These are phyloP conservation scores for Phytopythium litorale DNA, from an alignment of 352 stramenopile genomes.

Conservation along the genomic window DNA sequence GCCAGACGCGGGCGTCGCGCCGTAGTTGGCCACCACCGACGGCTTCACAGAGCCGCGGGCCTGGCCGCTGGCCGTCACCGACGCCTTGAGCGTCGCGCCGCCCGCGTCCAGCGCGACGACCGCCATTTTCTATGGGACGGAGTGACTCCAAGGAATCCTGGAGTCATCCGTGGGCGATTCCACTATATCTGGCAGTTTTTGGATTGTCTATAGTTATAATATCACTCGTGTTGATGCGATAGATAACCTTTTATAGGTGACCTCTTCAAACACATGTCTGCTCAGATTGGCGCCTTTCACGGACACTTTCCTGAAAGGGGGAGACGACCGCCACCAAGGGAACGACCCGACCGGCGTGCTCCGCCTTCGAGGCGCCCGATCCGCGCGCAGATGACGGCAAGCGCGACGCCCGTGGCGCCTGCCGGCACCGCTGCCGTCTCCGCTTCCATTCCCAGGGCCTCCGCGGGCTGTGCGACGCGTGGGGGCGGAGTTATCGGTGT, in stretches of 20 bases:
- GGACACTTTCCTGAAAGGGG: background rate
- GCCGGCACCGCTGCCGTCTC: background rate
- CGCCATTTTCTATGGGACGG: constrained; percentile 3
- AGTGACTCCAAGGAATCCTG: too few relatives aligned
- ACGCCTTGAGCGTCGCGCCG: constrained; percentile 61
- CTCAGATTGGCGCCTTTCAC: too few relatives aligned
- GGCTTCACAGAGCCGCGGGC: background rate
- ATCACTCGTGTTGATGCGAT: too few relatives aligned
- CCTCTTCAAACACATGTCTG: too few relatives aligned
- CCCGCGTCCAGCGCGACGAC: constrained; percentile 58
- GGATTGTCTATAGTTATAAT: too few relatives aligned
- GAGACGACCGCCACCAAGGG: background rate
- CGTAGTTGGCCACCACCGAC: constrained; percentile 46
- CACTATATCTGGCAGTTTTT: too few relatives aligned
- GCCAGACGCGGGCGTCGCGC: constrained; percentile 25
- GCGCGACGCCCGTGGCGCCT: background rate
- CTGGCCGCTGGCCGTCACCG: constrained; percentile 20
- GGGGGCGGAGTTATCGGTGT: background rate
- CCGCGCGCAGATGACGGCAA: background rate
- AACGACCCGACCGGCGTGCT: background rate
- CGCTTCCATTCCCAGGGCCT: background rate
- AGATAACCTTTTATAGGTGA: too few relatives aligned
- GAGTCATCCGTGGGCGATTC: too few relatives aligned
- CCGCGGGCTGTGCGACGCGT: background rate
- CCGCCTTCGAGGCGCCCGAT: background rate